Base-by-base conservation (phyloP, 345 rosid species). In the Firmiana major region DNA sequence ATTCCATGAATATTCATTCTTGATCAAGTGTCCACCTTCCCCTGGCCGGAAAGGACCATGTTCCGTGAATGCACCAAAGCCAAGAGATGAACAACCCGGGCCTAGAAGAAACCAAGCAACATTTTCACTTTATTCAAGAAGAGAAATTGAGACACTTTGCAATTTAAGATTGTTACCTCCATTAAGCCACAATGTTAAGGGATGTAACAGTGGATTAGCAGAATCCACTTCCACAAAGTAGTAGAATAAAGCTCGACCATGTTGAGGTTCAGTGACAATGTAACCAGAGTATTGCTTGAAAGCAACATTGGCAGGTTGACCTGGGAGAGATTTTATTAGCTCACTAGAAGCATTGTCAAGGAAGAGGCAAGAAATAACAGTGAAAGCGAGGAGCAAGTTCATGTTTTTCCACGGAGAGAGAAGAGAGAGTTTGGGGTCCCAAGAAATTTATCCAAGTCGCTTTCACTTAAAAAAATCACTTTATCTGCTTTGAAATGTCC, bases 201-300 rank as follows among this genome's bases (percentile, higher is more conserved):
- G 58, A 69, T 69, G 73, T 48, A 9, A 48, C 7, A 1, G 8
- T 16, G 73, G 73, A 28, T 48, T 28, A 11, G 73, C 57, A 3
- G 24, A 49, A 48, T 48, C 58, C 1, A 6, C 26, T 9, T 65
- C 49, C 26, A 65, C 70, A 40, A 40, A 65, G 48, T 65, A 65
- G 26, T 65, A 65, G 48, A 65, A 65, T 1, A 65, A n/a, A 65
- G 70, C 70, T 65, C 70, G 49, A 26, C 70, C 70, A 64, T 38
- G 69, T 64, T 19, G 13, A 38, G 70, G 70, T 65, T 65, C 28
- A 9, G 70, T 65, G 2, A 65, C 28, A 21, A 65, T 65, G 70
- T 19, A 65, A 65, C 70, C 70, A 40, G 70, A 38, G 48, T 65
- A 65, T n/a, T 65, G 70, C 49, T 65, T 65, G 70, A 64, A 64